phyloP scores from a whole-genome alignment of 192 early-diverging fungal species.

The Lobosporangium transversale region DNA sequence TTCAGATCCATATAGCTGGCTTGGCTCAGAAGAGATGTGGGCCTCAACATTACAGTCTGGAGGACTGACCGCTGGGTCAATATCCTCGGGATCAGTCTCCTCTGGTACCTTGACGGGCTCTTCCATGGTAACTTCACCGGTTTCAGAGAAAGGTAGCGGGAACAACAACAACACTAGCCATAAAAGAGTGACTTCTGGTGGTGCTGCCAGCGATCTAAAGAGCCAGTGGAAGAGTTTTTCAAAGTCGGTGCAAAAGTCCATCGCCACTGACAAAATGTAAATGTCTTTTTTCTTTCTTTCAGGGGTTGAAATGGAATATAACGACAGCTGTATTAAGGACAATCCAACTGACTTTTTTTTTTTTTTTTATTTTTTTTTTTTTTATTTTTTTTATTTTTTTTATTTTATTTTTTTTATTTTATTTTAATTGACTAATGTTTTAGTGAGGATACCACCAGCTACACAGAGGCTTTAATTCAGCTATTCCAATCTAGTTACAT shows the following conservation, averaged over 20 bases:
- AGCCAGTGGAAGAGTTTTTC: conserved; percentile 43
- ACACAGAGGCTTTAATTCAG: conserved; percentile 24
- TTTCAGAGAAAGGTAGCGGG: conserved; percentile 6
- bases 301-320: background rate
- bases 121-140: background rate
- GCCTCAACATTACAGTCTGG: background rate
- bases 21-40: background rate
- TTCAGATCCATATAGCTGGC: conserved; percentile 11
- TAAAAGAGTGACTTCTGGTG: background rate
- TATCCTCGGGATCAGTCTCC: background rate
- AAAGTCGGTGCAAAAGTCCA: conserved; percentile 43
- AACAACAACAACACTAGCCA: background rate
- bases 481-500: conserved; percentile 38
- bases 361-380: too few relatives aligned
- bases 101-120: conserved; percentile 3
- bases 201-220: conserved; percentile 15
- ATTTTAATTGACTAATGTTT: too few relatives aligned
- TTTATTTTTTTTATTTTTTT: too few relatives aligned
- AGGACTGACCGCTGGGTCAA: background rate
- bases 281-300: background rate
- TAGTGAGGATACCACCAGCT: conserved; percentile 35
- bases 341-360: background rate
- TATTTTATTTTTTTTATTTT: too few relatives aligned
- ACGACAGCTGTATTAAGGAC: background rate
- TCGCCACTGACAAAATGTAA: conserved; percentile 41